Conservation (phyloP, 78 protist species). For the Chrysochromulina parva region DNA sequence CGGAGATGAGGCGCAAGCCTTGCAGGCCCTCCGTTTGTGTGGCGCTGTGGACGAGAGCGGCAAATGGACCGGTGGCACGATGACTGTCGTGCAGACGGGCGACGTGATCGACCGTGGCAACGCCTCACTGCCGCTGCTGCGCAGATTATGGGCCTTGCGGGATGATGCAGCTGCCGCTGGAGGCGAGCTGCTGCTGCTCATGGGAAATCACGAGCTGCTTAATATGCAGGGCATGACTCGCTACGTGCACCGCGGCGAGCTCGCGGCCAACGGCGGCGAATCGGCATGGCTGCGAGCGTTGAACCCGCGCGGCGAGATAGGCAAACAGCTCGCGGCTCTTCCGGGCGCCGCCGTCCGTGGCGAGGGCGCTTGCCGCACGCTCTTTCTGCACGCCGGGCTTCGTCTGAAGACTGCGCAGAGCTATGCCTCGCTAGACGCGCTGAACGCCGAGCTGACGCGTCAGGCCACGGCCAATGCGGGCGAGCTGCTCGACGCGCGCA, state of each 20-base stretch:
- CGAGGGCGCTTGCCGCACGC: neutral
- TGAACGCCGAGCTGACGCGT: neutral
- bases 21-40: neutral
- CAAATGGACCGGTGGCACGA: neutral
- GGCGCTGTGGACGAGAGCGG: neutral
- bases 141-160: neutral
- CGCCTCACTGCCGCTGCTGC: neutral
- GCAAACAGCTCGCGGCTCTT: neutral
- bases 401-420: neutral
- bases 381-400: slow-evolving; percentile 40
- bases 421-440: neutral
- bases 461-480: neutral
- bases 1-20: slow-evolving; percentile 8
- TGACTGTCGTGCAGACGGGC: slow-evolving; percentile 34
- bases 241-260: slow-evolving; percentile 5
- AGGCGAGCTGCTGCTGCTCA: slow-evolving; percentile 25
- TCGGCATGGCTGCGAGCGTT: neutral
- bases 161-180: slow-evolving; percentile 12
- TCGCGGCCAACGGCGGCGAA: neutral
- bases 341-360: neutral
- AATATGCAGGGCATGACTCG: neutral
- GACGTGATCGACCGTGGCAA: slow-evolving; percentile 43
- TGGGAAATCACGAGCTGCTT: slow-evolving; percentile 54
- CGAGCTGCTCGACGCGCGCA: neutral
- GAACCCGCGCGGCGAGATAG: neutral